phyloP scores from a whole-genome alignment of 2,329 filamentous ascomycete species.

The Fusarium setosum region DNA sequence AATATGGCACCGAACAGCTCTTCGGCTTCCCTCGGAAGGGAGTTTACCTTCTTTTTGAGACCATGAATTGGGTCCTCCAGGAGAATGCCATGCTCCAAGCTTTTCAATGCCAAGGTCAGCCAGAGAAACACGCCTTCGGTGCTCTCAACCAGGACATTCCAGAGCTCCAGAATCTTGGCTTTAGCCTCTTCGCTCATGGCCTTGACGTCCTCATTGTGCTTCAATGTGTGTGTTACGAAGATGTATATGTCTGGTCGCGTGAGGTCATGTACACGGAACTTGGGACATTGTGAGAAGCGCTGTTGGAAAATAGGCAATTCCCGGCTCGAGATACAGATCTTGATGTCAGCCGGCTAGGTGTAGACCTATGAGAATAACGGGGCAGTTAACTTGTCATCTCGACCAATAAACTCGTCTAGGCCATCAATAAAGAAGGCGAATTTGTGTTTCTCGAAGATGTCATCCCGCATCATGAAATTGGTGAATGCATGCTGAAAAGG shows the following conservation, averaged over 20 bases:
- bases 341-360: neutral
- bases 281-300: neutral
- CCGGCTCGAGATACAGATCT: neutral
- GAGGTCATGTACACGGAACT: neutral
- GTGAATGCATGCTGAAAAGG: neutral
- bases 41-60: neutral
- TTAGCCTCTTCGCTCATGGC: too few species aligned
- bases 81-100: too few species aligned
- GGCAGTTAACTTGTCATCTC: neutral
- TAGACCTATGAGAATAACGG: neutral
- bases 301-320: neutral
- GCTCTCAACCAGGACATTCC: too few species aligned
- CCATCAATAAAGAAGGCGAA: neutral
- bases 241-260: too few species aligned
- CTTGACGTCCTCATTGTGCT: too few species aligned
- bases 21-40: neutral
- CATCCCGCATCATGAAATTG: neutral
- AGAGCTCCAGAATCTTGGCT: too few species aligned
- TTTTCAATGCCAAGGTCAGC: too few species aligned
- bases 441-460: neutral
- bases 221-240: too few species aligned
- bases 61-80: neutral
- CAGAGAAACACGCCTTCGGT: too few species aligned
- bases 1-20: neutral
- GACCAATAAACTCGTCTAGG: neutral